Percentiles rank a stretch among this genome's conserved stretches.
These are phyloP conservation scores for Penicillium nucicola DNA, from an alignment of 495 filamentous ascomycete species.

Conservation along the genomic window DNA sequence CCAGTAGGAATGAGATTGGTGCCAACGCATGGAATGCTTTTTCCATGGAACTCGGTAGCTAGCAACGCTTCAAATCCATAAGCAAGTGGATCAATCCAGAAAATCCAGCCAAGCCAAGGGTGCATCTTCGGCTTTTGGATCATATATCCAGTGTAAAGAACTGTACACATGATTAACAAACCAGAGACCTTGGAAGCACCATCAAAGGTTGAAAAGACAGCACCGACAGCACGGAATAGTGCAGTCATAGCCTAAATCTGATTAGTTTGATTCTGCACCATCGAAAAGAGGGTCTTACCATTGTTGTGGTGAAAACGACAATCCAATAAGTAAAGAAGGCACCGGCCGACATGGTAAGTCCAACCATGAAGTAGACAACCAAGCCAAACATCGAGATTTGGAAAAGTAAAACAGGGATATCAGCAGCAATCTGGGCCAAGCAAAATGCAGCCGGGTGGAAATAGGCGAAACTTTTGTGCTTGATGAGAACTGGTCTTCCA, in stretches of 20 bases:
- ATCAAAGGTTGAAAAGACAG: slow-evolving; percentile 48
- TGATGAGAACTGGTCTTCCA: slow-evolving; percentile 66
- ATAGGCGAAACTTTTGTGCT: slow-evolving; percentile 73
- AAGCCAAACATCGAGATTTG: slow-evolving; percentile 64
- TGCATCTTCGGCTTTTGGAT: slow-evolving; percentile 67
- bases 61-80: slow-evolving; percentile 72
- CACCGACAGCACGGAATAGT: slow-evolving; percentile 49
- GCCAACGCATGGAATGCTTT: slow-evolving; percentile 45
- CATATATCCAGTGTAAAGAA: slow-evolving; percentile 59
- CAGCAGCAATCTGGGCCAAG: slow-evolving; percentile 66
- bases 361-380: slow-evolving; percentile 73
- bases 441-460: slow-evolving; percentile 72
- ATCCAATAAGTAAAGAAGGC: slow-evolving; percentile 54
- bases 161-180: slow-evolving; percentile 25
- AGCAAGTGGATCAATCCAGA: slow-evolving; percentile 67
- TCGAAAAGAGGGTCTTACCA: slow-evolving; percentile 15
- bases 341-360: slow-evolving; percentile 42
- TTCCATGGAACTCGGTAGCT: slow-evolving; percentile 61
- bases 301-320: slow-evolving; percentile 38
- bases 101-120: slow-evolving; percentile 76
- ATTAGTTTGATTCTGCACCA: neutral
- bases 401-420: slow-evolving; percentile 64
- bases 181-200: slow-evolving; percentile 56
- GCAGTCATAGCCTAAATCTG: slow-evolving; percentile 43
- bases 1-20: slow-evolving; percentile 44